A percentile compares a stretch with the other conserved stretches of the same genome.
phyloP scores from a whole-genome alignment of 148 eudicot species.

The Limonium bicolor region DNA sequence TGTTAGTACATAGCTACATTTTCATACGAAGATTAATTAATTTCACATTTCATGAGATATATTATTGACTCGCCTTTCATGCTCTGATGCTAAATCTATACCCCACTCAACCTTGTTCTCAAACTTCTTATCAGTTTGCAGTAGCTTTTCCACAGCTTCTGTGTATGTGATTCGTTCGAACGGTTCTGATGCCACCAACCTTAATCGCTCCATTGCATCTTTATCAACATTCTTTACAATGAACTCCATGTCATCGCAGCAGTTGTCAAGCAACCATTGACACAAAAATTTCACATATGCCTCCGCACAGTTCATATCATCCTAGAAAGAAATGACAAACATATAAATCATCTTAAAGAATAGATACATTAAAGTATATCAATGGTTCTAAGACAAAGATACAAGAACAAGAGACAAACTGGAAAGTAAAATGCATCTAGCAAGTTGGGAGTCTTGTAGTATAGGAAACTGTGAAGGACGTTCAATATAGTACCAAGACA shows the following conservation, averaged over 20 bases:
- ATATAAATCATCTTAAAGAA: too few relatives aligned
- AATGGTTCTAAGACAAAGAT: too few relatives aligned
- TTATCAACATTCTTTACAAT: constrained; percentile 67
- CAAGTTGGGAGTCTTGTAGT: too few relatives aligned
- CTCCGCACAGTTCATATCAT: constrained; percentile 97
- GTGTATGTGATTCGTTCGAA: constrained; percentile 76
- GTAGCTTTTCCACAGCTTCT: constrained; percentile 53
- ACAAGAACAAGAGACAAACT: too few relatives aligned
- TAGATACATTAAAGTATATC: too few relatives aligned
- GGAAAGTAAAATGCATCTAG: too few relatives aligned
- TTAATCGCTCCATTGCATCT: constrained; percentile 60
- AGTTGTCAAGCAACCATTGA: constrained; percentile 81
- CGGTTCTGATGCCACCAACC: constrained; percentile 61
- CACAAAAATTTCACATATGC: constrained; percentile 74
- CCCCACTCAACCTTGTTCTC: constrained; percentile 98
- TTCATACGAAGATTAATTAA: not conserved
- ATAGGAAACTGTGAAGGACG: too few relatives aligned
- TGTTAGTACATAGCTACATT: not conserved
- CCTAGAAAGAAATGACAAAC: constrained; percentile 21
- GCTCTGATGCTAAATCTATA: constrained; percentile 89
- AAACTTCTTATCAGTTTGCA: constrained; percentile 61
- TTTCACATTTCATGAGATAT: not conserved
- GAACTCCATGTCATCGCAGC: constrained; percentile 91
- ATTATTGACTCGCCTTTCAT: constrained; percentile 46
- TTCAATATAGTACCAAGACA: too few relatives aligned